Evolutionary conservation across 2,329 filamentous ascomycete species (phyloP).

Genomic region (Raffaelea albimanens): DNA sequence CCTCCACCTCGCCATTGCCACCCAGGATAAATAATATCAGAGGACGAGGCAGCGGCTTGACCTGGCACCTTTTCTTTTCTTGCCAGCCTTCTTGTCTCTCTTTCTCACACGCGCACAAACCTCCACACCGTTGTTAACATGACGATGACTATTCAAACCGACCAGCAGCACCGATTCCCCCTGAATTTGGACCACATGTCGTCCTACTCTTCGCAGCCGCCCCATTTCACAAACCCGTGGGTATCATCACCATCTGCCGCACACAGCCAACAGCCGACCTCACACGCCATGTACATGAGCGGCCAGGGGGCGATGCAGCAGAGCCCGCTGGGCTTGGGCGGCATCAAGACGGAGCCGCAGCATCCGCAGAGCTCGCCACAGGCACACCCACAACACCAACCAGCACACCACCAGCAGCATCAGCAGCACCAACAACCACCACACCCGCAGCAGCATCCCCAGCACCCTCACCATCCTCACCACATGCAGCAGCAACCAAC

Average conservation of each 20-base stretch:
- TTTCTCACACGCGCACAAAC: too few species aligned
- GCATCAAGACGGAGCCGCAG: conserved; percentile 27
- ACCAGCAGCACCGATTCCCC: conserved; percentile 66
- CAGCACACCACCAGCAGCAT: conserved; percentile 20
- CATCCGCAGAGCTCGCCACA: conserved; percentile 9
- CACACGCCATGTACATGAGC: conserved; percentile 53
- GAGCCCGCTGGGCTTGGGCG: conserved; percentile 47
- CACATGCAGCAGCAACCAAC: neutral
- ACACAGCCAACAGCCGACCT: conserved; percentile 33
- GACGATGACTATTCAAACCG: conserved; percentile 92
- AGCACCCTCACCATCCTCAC: conserved; percentile 36
- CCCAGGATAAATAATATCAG: too few species aligned
- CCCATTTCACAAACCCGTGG: conserved; percentile 91
- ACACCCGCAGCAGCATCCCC: conserved; percentile 5
- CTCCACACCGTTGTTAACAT: too few species aligned
- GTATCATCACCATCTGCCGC: conserved; percentile 45
- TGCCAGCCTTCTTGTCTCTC: too few species aligned
- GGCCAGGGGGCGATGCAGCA: conserved; percentile 49
- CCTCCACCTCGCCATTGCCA: too few species aligned
- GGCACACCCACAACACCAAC: conserved; percentile 24
- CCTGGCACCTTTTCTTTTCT: too few species aligned
- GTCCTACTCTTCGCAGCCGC: conserved; percentile 49
- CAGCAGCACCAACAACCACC: conserved; percentile 4
- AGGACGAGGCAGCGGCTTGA: too few species aligned
- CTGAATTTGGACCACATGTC: conserved; percentile 76